Conservation (phyloP, 805 yeast genomes). For the Metschnikowia hibisci region DNA sequence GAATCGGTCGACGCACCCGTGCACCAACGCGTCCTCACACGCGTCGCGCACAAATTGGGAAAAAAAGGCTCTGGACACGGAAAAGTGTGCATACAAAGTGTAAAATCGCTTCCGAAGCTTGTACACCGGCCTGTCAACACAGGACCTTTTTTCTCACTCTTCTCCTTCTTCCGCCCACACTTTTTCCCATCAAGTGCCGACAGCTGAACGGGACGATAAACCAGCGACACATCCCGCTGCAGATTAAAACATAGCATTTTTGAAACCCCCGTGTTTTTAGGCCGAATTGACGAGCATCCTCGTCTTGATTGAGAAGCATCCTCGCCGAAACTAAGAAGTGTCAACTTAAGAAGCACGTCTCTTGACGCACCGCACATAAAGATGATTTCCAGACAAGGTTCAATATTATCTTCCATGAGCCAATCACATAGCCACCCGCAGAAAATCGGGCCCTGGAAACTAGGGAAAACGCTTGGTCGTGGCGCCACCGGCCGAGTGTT, state of each 20-base stretch:
- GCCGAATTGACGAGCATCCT: no score
- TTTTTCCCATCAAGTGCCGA: neutral
- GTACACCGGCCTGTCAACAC: slow-evolving; percentile 5
- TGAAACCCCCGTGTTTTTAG: neutral
- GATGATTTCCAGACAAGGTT: slow-evolving; percentile 50
- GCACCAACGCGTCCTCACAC: neutral
- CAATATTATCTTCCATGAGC: slow-evolving; percentile 53
- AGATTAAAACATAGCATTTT: no score
- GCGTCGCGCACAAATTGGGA: slow-evolving; percentile 8
- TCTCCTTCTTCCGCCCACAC: slow-evolving; percentile 3
- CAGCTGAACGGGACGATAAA: no score
- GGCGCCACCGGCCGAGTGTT: slow-evolving; percentile 83
- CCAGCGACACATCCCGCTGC: no score
- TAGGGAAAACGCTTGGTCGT: slow-evolving; percentile 74
- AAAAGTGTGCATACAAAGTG: neutral
- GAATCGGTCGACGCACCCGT: neutral
- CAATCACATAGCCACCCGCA: slow-evolving; percentile 44
- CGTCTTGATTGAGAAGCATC: neutral
- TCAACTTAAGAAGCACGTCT: neutral
- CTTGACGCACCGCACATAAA: slow-evolving; percentile 1
- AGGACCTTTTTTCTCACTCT: slow-evolving; percentile 4
- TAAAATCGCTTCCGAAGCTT: slow-evolving; percentile 1
- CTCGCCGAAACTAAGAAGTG: neutral
- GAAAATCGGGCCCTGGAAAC: slow-evolving; percentile 76
- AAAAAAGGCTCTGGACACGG: neutral